Evolutionary conservation across 1,284 basidiomycete species (phyloP).

Genomic region (Leccinum idahoense): DNA sequence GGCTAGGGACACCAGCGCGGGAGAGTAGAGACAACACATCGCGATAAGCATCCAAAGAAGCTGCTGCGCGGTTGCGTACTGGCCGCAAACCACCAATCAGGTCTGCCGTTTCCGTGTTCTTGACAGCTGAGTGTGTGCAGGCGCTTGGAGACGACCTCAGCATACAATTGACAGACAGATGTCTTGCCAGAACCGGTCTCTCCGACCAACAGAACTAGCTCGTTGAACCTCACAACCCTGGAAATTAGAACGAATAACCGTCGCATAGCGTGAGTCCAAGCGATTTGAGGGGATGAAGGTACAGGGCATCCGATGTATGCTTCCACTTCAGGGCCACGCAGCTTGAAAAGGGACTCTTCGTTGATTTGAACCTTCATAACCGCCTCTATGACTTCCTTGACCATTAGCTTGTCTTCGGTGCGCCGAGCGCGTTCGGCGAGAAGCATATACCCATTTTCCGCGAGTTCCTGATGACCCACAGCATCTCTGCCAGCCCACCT

Average conservation of each 20-base stretch:
- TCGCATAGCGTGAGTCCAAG: slow-evolving; percentile 94
- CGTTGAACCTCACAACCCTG: slow-evolving; percentile 82
- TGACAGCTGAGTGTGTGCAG: slow-evolving; percentile 90
- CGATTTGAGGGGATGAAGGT: slow-evolving; percentile 51
- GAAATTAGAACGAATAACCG: slow-evolving; percentile 83
- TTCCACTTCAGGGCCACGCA: slow-evolving; percentile 47
- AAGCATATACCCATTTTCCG: slow-evolving; percentile 97
- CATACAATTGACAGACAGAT: slow-evolving; percentile 90
- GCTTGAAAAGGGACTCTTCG: slow-evolving; percentile 61
- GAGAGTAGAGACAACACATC: slow-evolving; percentile 41
- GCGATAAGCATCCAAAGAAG: slow-evolving; percentile 42
- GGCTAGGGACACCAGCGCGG: slow-evolving; percentile 33
- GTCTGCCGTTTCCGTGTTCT: slow-evolving; percentile 98
- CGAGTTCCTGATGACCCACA: slow-evolving; percentile 87
- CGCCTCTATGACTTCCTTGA: slow-evolving; percentile 90
- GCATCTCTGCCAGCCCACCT: slow-evolving; percentile 93
- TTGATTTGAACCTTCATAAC: slow-evolving; percentile 88
- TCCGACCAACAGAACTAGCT: slow-evolving; percentile 96
- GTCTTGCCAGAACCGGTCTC: slow-evolving; percentile 99
- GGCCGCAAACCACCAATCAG: slow-evolving; percentile 93
- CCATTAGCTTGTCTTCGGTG: slow-evolving; percentile 81
- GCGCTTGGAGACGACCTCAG: slow-evolving; percentile 58
- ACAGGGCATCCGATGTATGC: slow-evolving; percentile 54
- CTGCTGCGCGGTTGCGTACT: slow-evolving; percentile 67
- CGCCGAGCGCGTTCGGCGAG: slow-evolving; percentile 88